A percentile compares a stretch with the other conserved stretches of the same genome.
phyloP scores from a whole-genome alignment of 192 early-diverging fungal species.

The Backusella australiensis region DNA sequence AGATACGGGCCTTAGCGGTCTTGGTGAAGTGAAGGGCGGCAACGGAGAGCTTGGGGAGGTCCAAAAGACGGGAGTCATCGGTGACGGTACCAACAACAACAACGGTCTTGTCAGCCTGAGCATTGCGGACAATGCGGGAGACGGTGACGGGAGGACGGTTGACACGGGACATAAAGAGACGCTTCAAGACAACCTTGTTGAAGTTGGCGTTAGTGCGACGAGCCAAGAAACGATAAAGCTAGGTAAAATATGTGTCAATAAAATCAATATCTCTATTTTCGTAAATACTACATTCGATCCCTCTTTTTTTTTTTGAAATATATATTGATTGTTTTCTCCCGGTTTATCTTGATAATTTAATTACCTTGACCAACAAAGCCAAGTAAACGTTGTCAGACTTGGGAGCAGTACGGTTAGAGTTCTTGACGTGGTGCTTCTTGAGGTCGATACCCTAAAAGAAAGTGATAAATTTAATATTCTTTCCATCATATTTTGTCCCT shows the following conservation, averaged over 20 bases:
- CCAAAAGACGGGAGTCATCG: constrained; percentile 91
- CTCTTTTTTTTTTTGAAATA: too few species aligned
- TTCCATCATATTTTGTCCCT: too few species aligned
- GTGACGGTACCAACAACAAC: constrained; percentile 97
- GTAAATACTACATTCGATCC: not conserved
- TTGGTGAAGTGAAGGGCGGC: constrained; percentile 95
- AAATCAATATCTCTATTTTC: not conserved
- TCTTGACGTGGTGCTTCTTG: constrained; percentile 98
- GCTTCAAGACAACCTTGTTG: constrained; percentile 98
- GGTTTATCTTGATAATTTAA: too few species aligned
- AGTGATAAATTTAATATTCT: too few species aligned
- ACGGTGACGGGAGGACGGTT: constrained; percentile 95
- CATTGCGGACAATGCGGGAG: constrained; percentile 81
- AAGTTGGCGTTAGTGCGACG: constrained; percentile 98
- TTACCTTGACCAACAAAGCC: constrained; percentile 95
- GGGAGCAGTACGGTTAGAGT: constrained; percentile 83
- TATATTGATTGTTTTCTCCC: too few species aligned
- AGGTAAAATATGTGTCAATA: not conserved
- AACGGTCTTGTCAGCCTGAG: constrained; percentile 83
- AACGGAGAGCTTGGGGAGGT: constrained; percentile 93
- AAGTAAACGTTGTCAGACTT: constrained; percentile 97
- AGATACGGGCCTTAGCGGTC: constrained; percentile 94
- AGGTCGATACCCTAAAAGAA: constrained; percentile 93
- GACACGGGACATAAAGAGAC: constrained; percentile 97
- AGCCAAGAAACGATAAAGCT: constrained; percentile 98